Base-by-base conservation (phyloP, 352 stramenopile genomes). In the Globisporangium solare region DNA sequence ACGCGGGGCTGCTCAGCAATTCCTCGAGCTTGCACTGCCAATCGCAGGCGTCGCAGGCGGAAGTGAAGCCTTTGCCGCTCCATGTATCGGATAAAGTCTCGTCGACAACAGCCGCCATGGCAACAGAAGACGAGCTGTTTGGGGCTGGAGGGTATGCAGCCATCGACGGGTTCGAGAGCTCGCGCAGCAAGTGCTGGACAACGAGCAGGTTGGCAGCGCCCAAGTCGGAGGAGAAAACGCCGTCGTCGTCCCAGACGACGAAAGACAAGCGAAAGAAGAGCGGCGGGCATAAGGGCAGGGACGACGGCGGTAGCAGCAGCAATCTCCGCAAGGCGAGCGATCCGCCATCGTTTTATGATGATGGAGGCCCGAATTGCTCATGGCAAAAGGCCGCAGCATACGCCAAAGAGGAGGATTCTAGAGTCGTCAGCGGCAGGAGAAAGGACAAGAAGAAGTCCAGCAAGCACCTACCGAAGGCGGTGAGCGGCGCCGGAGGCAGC, bases 261-360 rank as follows among this genome's bases (percentile, higher is more conserved):
- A 76, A 70, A 54, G 71, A 84, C 4, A 82, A 80, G 58, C 64
- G 72, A 18, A 64, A 70, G 31, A 79, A 70, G 31, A 79, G 65
- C 40, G 71, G 72, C 0, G 71, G 66, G 21, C 71, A 70, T 12
- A 68, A 72, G 27, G 56, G 66, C 15, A 65, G 63, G 47, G 74
- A 75, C 31, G 68, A 81, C 13, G 68, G 50, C 32, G 62, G 51
- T 14, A 75, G 60, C 21, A 81, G 67, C 52, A 75, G 56, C 51
- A 79, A 59, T 20, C 46, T 74, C 24, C 67, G 60, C 39, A 80
- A 76, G 45, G 22, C 68, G 47, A 68, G 51, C 0, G 68, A 83
- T 39, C 60, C 65, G 22, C 20, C 21, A 24, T 22, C 32, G 12
- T 15, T 61, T 18, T 65, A 79, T 43, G 68, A 78, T 18, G 58